Evolutionary conservation across 2,329 filamentous ascomycete species (phyloP), one percentile per base, ranked within the genome.

Genomic region (Diplodia mutila): DNA sequence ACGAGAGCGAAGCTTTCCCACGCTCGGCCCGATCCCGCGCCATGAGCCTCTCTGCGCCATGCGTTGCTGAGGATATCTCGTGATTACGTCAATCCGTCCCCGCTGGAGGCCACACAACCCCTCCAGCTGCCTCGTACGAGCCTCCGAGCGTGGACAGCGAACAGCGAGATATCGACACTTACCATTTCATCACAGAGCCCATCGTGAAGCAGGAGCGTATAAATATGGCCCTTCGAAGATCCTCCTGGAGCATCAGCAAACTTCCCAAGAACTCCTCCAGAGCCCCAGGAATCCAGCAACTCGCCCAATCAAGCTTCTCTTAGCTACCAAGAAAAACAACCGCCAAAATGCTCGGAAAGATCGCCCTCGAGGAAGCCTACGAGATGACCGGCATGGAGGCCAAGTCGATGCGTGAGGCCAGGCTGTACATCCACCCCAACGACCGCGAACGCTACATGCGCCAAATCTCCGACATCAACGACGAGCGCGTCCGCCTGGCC

Each of bases 401-500:
- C 32, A 52, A 65, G 46, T 65, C 61, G 48, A 52, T 52, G 48
- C 61, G 49, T 18, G 48, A 54, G 61, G 61, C 61, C 49, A 53
- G 42, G 48, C 61, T 65, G 49, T 65, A 53, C 49, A 65, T 52
- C 61, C 46, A 51, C 46, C 59, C 59, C 59, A 42, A 52, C 48
- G 61, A 65, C 51, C 48, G 48, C 34, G 61, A 54, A 25, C 48
- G 51, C 21, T 54, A 65, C 61, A 54, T 65, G 48, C 48, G 48
- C 61, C 48, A 65, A 18, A 65, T 65, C 34, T 53, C 61, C 32
- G 61, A 65, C 49, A 65, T 65, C 48, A 65, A 54, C 49, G 61
- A 52, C 34, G 78, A 80, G 49, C 78, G 42, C 0, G 48, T 65
- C 21, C 61, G 61, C 48, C 51, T 53, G 32, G 61, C 61, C 14